Percentiles rank a stretch among this genome's conserved stretches.
These are phyloP conservation scores for Alisma plantagoaquatica DNA, from an alignment of 106 monocot species.

Conservation along the genomic window DNA sequence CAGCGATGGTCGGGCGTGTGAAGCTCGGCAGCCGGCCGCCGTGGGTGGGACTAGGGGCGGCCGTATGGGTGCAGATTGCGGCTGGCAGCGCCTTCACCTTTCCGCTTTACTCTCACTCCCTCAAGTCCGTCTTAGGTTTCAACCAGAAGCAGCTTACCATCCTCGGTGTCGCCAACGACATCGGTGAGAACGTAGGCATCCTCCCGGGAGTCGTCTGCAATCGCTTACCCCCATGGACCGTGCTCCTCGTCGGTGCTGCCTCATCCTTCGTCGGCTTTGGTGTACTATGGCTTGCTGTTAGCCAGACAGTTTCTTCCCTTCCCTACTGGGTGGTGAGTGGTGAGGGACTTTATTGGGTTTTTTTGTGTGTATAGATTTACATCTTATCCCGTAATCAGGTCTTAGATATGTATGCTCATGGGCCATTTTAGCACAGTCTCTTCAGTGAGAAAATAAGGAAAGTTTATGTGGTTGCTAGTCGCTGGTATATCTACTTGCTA, in stretches of 20 bases:
- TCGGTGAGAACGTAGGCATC: conserved; percentile 69
- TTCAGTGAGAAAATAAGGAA: too few species aligned
- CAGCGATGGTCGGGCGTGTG: conserved; percentile 2
- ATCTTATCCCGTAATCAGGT: too few species aligned
- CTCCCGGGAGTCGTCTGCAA: conserved; percentile 71
- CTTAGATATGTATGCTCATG: too few species aligned
- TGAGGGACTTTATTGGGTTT: too few species aligned
- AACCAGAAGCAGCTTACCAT: conserved; percentile 54
- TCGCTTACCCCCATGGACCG: conserved; percentile 41
- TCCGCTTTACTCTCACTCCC: conserved; percentile 61
- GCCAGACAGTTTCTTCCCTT: conserved; percentile 22
- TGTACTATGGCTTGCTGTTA: conserved; percentile 45
- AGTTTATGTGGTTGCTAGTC: too few species aligned
- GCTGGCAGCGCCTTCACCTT: conserved; percentile 54
- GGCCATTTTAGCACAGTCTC: too few species aligned
- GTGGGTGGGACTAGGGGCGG: conserved; percentile 73
- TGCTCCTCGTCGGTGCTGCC: conserved; percentile 38
- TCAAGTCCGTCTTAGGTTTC: conserved; percentile 53
- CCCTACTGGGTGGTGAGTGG: conserved; percentile 57
- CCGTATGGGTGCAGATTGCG: conserved; percentile 71
- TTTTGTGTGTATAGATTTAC: too few species aligned
- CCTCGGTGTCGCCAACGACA: conserved; percentile 75
- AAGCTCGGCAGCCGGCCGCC: conserved; percentile 65
- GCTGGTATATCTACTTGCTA: too few species aligned
- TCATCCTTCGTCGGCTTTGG: conserved; percentile 48